phyloP scores from a whole-genome alignment of 2,329 filamentous ascomycete species.

The Pseudocercospora cruenta region DNA sequence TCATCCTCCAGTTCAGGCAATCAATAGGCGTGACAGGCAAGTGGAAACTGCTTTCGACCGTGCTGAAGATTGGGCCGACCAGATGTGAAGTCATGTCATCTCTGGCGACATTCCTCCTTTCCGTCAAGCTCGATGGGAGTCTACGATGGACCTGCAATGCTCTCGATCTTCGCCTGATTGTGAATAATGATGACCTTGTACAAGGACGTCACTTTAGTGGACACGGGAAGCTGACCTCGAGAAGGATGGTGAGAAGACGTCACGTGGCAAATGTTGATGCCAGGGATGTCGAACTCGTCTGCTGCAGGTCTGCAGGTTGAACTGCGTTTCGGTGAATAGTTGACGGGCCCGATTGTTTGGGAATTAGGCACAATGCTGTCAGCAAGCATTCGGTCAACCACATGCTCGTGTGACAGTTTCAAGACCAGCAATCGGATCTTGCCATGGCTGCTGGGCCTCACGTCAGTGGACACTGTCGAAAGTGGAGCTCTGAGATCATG shows the following conservation, averaged over 20 bases:
- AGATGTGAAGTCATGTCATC: neutral
- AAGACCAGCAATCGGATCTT: neutral
- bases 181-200: neutral
- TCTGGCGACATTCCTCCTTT: neutral
- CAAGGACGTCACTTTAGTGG: constrained; percentile 2
- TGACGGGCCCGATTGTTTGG: neutral
- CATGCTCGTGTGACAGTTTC: neutral
- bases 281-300: neutral
- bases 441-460: neutral
- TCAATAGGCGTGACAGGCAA: neutral
- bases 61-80: neutral
- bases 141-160: neutral
- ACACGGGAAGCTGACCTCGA: neutral
- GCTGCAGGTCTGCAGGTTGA: neutral
- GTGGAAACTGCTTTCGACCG: neutral
- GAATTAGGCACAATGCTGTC: neutral
- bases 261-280: constrained; percentile 8
- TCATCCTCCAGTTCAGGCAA: neutral
- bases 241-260: constrained; percentile 1
- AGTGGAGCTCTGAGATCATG: constrained; percentile 7
- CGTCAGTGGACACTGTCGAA: neutral
- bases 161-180: neutral
- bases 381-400: neutral
- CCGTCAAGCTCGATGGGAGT: neutral
- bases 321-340: neutral